Base-by-base conservation (phyloP, 2,329 filamentous ascomycete species). In the Epichloe gansuensis region DNA sequence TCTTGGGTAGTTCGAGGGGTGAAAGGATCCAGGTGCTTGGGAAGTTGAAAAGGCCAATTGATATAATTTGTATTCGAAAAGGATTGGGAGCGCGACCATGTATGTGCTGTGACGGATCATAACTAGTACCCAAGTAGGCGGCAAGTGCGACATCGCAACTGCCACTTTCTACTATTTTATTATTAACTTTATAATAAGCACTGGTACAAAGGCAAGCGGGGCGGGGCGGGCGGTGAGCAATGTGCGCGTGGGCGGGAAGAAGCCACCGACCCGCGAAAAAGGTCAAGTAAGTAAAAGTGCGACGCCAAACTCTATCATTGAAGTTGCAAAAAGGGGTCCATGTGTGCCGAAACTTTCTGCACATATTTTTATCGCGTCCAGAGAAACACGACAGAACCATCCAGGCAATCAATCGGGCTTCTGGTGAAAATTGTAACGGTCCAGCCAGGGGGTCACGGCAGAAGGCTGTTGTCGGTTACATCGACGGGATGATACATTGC, bases 401-500 rank as follows among this genome's bases (percentile, higher is more conserved):
- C 25, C 25, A 27, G 25, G 25, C 25, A 8, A 8, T 27, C 25
- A 27, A 27, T 27, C 7, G 25, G 25, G 25, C 7, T 27, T 27
- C 25, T 27, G 25, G 25, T 7, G 25, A 7, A 27, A 27, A 7
- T 27, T 27, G 25, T 27, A 27, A 27, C 25, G 25, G 7, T 3
- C 25, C 25, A 27, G 25, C 25, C 25, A 27, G 25, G 25, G 25
- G 6, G 25, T 27, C 25, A 7, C 25, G 25, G 25, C 25, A 27
- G 25, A 27, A 27, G 25, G 25, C 7, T 27, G 25, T 7, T 27
- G 36, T 38, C 11, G 5, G 9, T 38, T 38, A 15, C 49, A 97
- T 97, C 89, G 86, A 91, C 1, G 93, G 93, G 0, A 71, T 98
- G 31, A 74, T 97, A 25, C 5, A 25, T 25, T 25, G 25, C 25